Conservation (phyloP, 2,329 filamentous ascomycete genomes). For the Aureobasidium sp. region DNA sequence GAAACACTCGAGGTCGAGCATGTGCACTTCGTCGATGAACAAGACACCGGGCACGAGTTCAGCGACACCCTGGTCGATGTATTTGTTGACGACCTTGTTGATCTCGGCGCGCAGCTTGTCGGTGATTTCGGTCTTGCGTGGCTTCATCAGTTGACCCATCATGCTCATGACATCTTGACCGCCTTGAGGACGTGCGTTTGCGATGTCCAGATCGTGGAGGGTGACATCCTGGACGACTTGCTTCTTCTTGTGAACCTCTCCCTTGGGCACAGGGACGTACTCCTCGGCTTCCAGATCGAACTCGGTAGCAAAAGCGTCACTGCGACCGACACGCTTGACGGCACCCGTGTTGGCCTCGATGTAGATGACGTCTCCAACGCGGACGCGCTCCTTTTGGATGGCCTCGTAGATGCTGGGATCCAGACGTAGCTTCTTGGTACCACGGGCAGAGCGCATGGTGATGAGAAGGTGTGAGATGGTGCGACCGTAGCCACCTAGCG, state of each 20-base stretch:
- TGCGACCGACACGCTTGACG: slow-evolving; percentile 92
- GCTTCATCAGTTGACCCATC: slow-evolving; percentile 99
- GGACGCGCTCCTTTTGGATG: slow-evolving; percentile 95
- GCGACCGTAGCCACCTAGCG: slow-evolving; percentile 90
- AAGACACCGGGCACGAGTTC: slow-evolving; percentile 96
- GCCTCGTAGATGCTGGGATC: slow-evolving; percentile 99
- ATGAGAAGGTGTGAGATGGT: slow-evolving; percentile 95
- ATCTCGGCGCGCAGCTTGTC: slow-evolving; percentile 94
- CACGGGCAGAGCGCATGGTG: slow-evolving; percentile 87
- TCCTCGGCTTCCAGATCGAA: slow-evolving; percentile 98
- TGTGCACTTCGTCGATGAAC: slow-evolving; percentile 98
- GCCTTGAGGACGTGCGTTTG: slow-evolving; percentile 88
- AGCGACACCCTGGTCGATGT: slow-evolving; percentile 96
- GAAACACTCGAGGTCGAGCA: slow-evolving; percentile 99
- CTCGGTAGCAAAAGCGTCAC: slow-evolving; percentile 94
- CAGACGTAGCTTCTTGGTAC: slow-evolving; percentile 92
- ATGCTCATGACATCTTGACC: slow-evolving; percentile 99
- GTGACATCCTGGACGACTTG: slow-evolving; percentile 99
- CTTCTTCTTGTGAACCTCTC: slow-evolving; percentile 99
- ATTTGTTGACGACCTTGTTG: slow-evolving; percentile 98
- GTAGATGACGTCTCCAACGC: slow-evolving; percentile 95
- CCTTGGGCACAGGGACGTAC: slow-evolving; percentile 97
- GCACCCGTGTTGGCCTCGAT: slow-evolving; percentile 98
- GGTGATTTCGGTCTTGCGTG: slow-evolving; percentile 98
- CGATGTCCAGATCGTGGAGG: slow-evolving; percentile 90